Conservation (phyloP, 192 early-diverging fungal species). For the Backusella morwellensis region DNA sequence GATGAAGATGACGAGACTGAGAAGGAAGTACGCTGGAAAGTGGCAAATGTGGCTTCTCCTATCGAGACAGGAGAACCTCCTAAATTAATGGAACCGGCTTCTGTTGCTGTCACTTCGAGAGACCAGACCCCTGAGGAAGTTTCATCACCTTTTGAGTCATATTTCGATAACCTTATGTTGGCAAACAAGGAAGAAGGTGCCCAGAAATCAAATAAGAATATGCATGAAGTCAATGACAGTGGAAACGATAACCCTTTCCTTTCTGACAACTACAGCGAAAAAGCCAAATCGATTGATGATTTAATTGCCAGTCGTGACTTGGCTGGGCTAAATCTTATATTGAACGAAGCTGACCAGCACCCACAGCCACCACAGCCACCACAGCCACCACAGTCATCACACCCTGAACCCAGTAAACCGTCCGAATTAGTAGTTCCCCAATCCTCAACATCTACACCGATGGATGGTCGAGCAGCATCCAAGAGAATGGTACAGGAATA, state of each 20-base stretch:
- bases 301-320: slow-evolving; percentile 4
- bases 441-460: not conserved
- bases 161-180: not conserved
- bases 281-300: not conserved
- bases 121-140: not conserved
- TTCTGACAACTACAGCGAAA: not conserved
- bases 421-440: not conserved
- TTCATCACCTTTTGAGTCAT: not conserved
- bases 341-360: not conserved
- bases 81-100: not conserved
- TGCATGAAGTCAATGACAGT: not conserved
- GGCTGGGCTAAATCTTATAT: not conserved
- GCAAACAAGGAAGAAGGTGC: not conserved
- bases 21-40: slow-evolving; percentile 6
- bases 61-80: slow-evolving; percentile 8
- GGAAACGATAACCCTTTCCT: not conserved
- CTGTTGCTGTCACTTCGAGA: not conserved
- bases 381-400: not conserved
- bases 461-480: slow-evolving; percentile 16
- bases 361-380: not conserved
- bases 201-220: not conserved
- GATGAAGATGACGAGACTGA: not conserved
- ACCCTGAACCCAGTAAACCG: not conserved
- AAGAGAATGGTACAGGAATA: slow-evolving; percentile 19
- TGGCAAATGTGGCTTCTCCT: slow-evolving; percentile 12